Percentiles rank a stretch among this genome's conserved stretches.
Conservation (phyloP, 306 rosid species). For the Prinsepia uniflora region DNA sequence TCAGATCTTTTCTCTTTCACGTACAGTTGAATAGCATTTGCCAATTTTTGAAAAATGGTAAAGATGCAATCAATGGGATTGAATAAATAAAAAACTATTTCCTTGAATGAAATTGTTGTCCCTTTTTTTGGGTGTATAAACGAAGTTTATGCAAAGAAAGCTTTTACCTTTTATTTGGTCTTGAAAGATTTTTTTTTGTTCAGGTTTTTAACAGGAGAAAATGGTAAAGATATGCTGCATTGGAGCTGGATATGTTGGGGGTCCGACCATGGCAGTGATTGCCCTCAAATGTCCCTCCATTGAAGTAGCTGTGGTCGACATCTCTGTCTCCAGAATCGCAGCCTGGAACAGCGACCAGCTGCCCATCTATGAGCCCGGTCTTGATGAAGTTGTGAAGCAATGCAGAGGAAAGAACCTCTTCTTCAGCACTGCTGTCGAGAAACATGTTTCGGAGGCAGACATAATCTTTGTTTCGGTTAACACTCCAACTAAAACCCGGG, state of each 20-base stretch:
- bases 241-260: slow-evolving; percentile 87
- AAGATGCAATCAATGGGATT: not conserved
- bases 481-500: slow-evolving; percentile 66
- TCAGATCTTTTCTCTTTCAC: not conserved
- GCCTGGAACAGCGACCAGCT: slow-evolving; percentile 82
- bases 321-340: slow-evolving; percentile 55
- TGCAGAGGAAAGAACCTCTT: slow-evolving; percentile 69
- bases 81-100: not conserved
- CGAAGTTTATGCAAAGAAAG: not conserved
- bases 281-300: slow-evolving; percentile 71
- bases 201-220: slow-evolving; percentile 19
- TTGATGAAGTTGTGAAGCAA: slow-evolving; percentile 62
- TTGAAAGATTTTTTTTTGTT: slow-evolving; percentile 17
- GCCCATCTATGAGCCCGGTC: slow-evolving; percentile 80
- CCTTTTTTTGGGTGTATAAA: not conserved
- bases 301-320: slow-evolving; percentile 76
- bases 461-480: slow-evolving; percentile 74
- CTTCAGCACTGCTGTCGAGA: slow-evolving; percentile 75
- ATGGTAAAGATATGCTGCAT: slow-evolving; percentile 86
- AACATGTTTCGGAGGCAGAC: slow-evolving; percentile 64
- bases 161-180: not conserved
- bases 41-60: too few species aligned
- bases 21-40: too few species aligned
- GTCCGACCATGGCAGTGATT: slow-evolving; percentile 86
- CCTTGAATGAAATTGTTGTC: not conserved